Evolutionary conservation across 1,139 yeast genomes (phyloP), one percentile per base, ranked within the genome.

Genomic region (Zygotorulaspora mrakii): DNA sequence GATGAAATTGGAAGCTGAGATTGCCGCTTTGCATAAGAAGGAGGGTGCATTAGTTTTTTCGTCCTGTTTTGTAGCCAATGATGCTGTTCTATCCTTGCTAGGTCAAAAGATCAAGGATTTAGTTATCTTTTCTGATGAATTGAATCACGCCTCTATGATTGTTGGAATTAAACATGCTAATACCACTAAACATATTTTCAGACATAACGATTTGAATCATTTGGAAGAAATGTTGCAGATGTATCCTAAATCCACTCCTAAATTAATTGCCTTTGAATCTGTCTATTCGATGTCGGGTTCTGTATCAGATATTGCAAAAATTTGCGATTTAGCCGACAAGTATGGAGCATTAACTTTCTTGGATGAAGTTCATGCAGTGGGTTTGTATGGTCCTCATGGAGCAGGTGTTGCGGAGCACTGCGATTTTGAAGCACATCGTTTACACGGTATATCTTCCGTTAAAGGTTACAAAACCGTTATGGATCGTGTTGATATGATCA

Each of bases 251-350:
- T 75, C 82, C 11, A 76, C 81, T 32, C 98, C 99, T 36, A 91
- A 91, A 67, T 75, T 91, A 61, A 91, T 91, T 69, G 97, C 97
- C 1, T 91, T 91, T 65, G 99, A 91, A 68, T 81, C 94, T 6
- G 97, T 91, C 44, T 91, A 91, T 67, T 88, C 96, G 45, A 91
- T 91, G 99, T 88, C 96, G 61, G 99, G 99, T 28, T 86, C 96
- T 11, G 86, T 94, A 48, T 83, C 96, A 18, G 96, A 96, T 35
- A 91, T 91, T 57, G 87, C 84, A 59, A 80, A 77, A 50, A 88
- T 94, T 52, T 91, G 97, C 65, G 96, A 88, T 57, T 73, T 91
- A 60, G 99, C 99, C 34, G 96, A 89, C 43, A 88, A 91, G 67
- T 91, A 94, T 64, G 97, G 97, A 47, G 97, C 97, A 31, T 68